These are phyloP conservation scores for Pestalotiopsis fici DNA, from an alignment of 2,329 filamentous ascomycete species.

Conservation along the genomic window DNA sequence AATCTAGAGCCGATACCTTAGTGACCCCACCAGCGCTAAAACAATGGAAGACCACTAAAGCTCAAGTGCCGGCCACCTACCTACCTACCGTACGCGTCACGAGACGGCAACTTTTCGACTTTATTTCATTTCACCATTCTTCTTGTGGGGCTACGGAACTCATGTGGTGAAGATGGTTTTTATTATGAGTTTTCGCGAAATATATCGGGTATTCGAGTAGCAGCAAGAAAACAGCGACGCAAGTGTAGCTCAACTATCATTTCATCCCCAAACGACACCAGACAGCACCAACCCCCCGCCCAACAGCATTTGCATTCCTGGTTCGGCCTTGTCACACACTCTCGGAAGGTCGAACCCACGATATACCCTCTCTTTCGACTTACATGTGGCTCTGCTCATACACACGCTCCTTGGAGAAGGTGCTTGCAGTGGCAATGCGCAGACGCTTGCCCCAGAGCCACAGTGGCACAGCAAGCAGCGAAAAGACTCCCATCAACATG, in stretches of 20 bases:
- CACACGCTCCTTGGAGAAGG: not conserved
- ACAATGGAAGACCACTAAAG: no score
- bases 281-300: not conserved
- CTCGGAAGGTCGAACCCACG: not conserved
- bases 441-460: slow-evolving; percentile 36
- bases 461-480: slow-evolving; percentile 34
- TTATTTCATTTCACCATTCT: not conserved
- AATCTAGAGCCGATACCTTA: no score
- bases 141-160: not conserved
- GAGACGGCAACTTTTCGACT: not conserved
- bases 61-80: no score
- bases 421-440: slow-evolving; percentile 32
- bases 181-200: not conserved
- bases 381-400: not conserved
- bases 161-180: not conserved
- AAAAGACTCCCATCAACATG: slow-evolving; percentile 51
- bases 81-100: no score
- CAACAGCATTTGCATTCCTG: not conserved
- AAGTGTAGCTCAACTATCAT: not conserved
- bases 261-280: not conserved
- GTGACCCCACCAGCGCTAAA: no score
- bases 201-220: not conserved
- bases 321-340: not conserved
- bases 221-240: not conserved
- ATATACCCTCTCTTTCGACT: not conserved